phyloP scores from a whole-genome alignment of 2,329 filamentous ascomycete genomes.

The Colletotrichum viniferum region DNA sequence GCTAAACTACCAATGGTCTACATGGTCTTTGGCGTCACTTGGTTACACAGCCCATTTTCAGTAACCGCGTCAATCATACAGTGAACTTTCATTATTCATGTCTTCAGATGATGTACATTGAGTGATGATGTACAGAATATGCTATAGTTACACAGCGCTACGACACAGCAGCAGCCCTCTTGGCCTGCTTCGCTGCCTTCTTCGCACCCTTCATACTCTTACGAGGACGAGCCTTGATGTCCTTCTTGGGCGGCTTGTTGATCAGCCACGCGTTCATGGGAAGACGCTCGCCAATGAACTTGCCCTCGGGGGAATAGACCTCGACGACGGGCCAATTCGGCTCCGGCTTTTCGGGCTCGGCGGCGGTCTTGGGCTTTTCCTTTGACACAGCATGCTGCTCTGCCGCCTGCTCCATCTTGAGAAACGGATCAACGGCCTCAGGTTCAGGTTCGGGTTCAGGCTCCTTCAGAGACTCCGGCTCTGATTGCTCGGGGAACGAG shows the following conservation, averaged over 20 bases:
- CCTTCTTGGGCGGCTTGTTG: conserved; percentile 57
- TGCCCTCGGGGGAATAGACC: conserved; percentile 85
- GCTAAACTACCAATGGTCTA: fast-evolving
- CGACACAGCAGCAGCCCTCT: conserved; percentile 18
- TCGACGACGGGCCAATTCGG: conserved; percentile 74
- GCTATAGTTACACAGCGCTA: background rate
- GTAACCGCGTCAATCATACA: background rate
- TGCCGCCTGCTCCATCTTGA: conserved; percentile 18
- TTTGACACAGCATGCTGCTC: conserved; percentile 20
- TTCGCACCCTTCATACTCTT: conserved; percentile 72
- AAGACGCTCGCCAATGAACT: conserved; percentile 69
- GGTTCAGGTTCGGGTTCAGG: conserved; percentile 8
- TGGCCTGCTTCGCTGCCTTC: conserved; percentile 51
- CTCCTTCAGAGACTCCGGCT: background rate
- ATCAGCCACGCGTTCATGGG: conserved; percentile 76
- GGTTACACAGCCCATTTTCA: background rate
- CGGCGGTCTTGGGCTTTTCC: conserved; percentile 16
- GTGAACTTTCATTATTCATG: background rate
- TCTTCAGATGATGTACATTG: background rate
- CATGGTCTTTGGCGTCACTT: background rate
- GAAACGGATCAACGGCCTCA: conserved; percentile 19
- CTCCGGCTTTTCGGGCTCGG: background rate
- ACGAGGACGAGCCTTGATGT: conserved; percentile 62
- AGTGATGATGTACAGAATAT: background rate
- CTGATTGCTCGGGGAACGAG: conserved; percentile 14